A percentile compares a stretch with the other conserved stretches of the same genome.
These are phyloP conservation scores for Macrotyloma uniflorum DNA, from an alignment of 306 rosid species.

Conservation along the genomic window DNA sequence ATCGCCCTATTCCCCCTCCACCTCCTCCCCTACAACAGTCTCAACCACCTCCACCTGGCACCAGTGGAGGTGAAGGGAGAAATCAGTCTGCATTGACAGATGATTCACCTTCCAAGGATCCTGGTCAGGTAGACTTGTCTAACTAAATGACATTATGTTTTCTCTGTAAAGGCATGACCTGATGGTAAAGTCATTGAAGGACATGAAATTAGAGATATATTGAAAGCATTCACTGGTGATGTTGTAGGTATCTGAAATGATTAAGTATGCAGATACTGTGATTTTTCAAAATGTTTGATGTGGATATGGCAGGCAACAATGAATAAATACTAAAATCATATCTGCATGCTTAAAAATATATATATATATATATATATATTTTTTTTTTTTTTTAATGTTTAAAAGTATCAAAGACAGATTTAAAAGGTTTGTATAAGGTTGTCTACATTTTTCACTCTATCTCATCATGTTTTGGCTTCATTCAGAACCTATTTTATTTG, in stretches of 20 bases:
- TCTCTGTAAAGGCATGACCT: constrained; percentile 18
- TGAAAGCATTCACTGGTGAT: constrained; percentile 19
- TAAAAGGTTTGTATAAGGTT: neutral
- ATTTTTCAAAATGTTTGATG: constrained; percentile 29
- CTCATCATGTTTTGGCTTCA: neutral
- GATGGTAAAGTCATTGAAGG: neutral
- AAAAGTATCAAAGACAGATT: neutral
- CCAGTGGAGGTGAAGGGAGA: constrained; percentile 60
- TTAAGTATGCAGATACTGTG: neutral
- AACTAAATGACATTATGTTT: constrained; percentile 13
- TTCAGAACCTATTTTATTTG: constrained; percentile 16
- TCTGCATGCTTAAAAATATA: neutral
- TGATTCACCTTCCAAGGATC: constrained; percentile 62
- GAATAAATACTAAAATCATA: constrained; percentile 11
- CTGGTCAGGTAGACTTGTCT: constrained; percentile 59
- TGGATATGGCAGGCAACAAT: constrained; percentile 19
- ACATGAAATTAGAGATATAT: neutral
- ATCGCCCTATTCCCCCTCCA: constrained; percentile 66
- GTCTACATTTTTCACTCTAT: neutral
- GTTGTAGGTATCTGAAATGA: constrained; percentile 27
- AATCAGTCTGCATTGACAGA: constrained; percentile 60
- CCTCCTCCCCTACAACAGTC: constrained; percentile 79
- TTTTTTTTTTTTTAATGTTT: neutral
- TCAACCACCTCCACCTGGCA: constrained; percentile 78
- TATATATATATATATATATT: too few species aligned